Percentiles rank a stretch among this genome's conserved stretches.
Conservation (phyloP, 1,139 yeast genomes). For the Trichomonascaceae sp. region DNA sequence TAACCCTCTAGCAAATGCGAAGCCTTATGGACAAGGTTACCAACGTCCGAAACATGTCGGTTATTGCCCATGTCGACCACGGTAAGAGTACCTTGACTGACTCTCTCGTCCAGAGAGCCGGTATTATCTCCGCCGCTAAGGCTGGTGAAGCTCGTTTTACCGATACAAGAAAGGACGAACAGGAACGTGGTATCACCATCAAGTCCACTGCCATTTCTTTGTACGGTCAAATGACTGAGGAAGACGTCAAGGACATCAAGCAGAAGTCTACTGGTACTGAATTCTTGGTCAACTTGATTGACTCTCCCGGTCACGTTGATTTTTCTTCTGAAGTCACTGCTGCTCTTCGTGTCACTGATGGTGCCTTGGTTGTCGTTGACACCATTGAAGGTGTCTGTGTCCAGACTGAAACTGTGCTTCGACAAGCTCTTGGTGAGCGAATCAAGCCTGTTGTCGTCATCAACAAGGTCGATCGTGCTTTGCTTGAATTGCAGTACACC, state of each 20-base stretch:
- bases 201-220: slow-evolving; percentile 98
- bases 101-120: slow-evolving; percentile 97
- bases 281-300: slow-evolving; percentile 96
- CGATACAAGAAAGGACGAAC: slow-evolving; percentile 99
- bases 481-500: slow-evolving; percentile 96
- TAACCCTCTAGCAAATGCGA: slow-evolving; percentile 65
- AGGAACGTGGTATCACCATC: slow-evolving; percentile 99
- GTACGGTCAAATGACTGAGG: slow-evolving; percentile 83
- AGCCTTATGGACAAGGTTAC: slow-evolving; percentile 98
- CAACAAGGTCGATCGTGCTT: slow-evolving; percentile 99
- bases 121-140: slow-evolving; percentile 99
- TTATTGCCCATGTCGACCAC: slow-evolving; percentile 99
- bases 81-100: slow-evolving; percentile 96
- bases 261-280: slow-evolving; percentile 94
- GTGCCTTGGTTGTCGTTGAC: slow-evolving; percentile 99
- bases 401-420: slow-evolving; percentile 98
- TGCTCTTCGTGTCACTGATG: slow-evolving; percentile 99
- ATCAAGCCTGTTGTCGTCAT: slow-evolving; percentile 97
- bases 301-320: slow-evolving; percentile 99
- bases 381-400: slow-evolving; percentile 99
- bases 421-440: slow-evolving; percentile 99
- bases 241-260: slow-evolving; percentile 88
- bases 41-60: slow-evolving; percentile 99
- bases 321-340: slow-evolving; percentile 99
- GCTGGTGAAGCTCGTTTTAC: slow-evolving; percentile 99